Conservation (phyloP, 2,329 filamentous ascomycete species). For the Emmonsia crescens region DNA sequence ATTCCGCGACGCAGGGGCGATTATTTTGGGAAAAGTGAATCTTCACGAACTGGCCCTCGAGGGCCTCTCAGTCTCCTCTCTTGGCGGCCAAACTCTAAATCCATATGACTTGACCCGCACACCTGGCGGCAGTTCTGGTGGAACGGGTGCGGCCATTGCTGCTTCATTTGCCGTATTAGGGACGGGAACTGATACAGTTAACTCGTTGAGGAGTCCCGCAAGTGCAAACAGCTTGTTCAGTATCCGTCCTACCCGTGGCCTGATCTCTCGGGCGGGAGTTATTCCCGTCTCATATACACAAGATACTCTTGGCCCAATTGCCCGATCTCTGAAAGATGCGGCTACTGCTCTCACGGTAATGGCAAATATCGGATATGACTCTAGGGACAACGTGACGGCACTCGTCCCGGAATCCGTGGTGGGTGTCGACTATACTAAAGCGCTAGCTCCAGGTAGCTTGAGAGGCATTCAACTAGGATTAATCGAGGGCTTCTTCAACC, state of each 20-base stretch:
- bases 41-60: conserved; percentile 55
- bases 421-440: conserved; percentile 38
- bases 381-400: conserved; percentile 12
- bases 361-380: conserved; percentile 42
- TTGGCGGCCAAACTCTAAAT: conserved; percentile 55
- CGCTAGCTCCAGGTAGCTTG: conserved; percentile 26
- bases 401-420: conserved; percentile 33
- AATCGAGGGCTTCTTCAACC: conserved; percentile 49
- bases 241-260: conserved; percentile 45
- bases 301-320: conserved; percentile 47
- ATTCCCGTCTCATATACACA: conserved; percentile 49
- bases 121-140: conserved; percentile 54
- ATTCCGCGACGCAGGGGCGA: conserved; percentile 41
- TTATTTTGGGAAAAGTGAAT: conserved; percentile 51
- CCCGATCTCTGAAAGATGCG: conserved; percentile 40
- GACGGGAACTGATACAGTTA: conserved; percentile 52
- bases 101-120: conserved; percentile 56
- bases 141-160: conserved; percentile 50
- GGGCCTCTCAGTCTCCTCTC: conserved; percentile 50
- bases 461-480: conserved; percentile 39
- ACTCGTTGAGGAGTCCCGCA: conserved; percentile 51
- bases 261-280: conserved; percentile 42
- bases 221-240: conserved; percentile 51
- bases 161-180: conserved; percentile 48
- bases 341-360: conserved; percentile 43